Base-by-base conservation (phyloP, 495 filamentous ascomycete species). In the Podospora comata region DNA sequence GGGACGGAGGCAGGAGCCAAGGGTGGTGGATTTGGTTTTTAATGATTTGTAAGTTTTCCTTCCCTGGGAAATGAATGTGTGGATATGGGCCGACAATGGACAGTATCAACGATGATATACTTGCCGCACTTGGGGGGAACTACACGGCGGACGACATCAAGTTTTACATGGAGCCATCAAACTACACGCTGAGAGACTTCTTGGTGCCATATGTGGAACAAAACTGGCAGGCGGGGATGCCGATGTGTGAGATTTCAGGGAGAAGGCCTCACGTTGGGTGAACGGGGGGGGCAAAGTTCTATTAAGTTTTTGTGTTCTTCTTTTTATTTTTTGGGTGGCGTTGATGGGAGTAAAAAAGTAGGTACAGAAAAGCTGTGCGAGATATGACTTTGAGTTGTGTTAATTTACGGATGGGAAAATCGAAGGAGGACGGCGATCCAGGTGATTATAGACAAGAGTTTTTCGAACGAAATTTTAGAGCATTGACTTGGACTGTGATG, bases 11-110 rank as follows among this genome's bases (percentile, higher is more conserved):
- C 30, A 65, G 19, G 66, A 68, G 56, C 30, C 57, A 1, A 28
- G 64, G 53, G 39, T 53, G n/a, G 59, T 19, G 9, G 63, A 48
- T 63, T 63, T 63, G 61, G 61, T 63, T 13, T 63, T 63, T 63
- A 63, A 63, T n/a, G 61, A 63, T 15, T 63, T 63, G 60, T 62
- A 28, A 39, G 60, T 60, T 30, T 2, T 60, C 23, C 58, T 60
- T 60, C 26, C 15, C 23, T 23, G 23, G 23, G 23, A 23, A 23
- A 23, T 23, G 23, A 23, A 23, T 23, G 23, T 23, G 23, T 23
- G 23, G 23, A 23, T 23, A 23, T 23, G 23, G 23, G 23, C 23
- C 23, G 23, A 23, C 23, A 5, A 4, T 32, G 59, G 20, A 62
- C 27, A 62, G 60, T n/a, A 63, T 63, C 61, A 44, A 63, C 9